Evolutionary conservation across 2,329 filamentous ascomycete species (phyloP), one percentile per base, ranked within the genome.

Genomic region (Aspergillus awamori): DNA sequence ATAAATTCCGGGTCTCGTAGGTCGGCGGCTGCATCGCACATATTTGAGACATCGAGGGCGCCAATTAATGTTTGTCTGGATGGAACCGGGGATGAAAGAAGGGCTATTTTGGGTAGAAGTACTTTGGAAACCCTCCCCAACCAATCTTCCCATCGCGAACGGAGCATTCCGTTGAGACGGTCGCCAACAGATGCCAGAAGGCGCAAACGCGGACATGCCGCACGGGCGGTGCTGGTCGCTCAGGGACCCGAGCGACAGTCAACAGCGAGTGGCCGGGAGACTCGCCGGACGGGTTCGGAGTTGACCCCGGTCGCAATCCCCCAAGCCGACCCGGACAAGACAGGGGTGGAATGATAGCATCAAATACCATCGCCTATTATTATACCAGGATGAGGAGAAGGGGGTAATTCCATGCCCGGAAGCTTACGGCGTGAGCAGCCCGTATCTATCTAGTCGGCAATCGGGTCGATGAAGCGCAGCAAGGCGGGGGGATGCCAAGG

Each of bases 131-230:
- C 5, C 11, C 33, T 36, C 33, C 33, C 33, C 28, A 30, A 15
- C 33, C 33, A 36, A 36, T 36, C 10, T 15, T 36, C 13, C 5
- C 13, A 11, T 36, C 33, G 33, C 11, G 13, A 30, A 15, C 22
- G 3, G 33, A 15, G 26, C 47, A 51, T 51, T 49, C 47, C 47
- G 6, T n/a, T 20, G 41, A 22, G 41, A 24, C 41, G n/a, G 41
- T 24, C 17, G n/a, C 20, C n/a, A 24, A 17, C 17, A 43, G n/a
- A 20, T 30, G 47, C 26, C 47, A 28, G 26, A 51, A 51, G 47
- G 47, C 47, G 47, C 6, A 28, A 51, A 51, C 47, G 47, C 47
- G 17, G 26, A 17, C 47, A 51, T 51, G 47, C 47, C 47, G 47
- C 26, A 30, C 20, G 24, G 11, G 45, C 41, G 17, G 17, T 24